These are phyloP conservation scores for Quillaja saponaria DNA, from an alignment of 306 rosid genomes.

Conservation along the genomic window DNA sequence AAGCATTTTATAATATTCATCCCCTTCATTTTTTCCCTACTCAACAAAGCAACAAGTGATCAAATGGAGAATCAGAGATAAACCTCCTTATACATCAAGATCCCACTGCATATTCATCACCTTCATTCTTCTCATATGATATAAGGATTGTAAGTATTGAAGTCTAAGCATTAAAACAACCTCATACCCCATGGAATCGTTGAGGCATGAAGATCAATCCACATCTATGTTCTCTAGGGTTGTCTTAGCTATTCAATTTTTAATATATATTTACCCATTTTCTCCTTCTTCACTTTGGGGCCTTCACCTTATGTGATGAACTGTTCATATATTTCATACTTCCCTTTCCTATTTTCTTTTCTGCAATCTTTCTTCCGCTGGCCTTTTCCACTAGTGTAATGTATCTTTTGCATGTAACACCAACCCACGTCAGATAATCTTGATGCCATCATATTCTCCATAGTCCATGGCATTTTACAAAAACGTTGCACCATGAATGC, in stretches of 20 bases:
- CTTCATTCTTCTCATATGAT: conserved; percentile 20
- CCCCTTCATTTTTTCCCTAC: not conserved
- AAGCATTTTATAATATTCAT: conserved; percentile 19
- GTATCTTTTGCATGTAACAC: conserved; percentile 31
- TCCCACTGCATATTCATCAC: conserved; percentile 1
- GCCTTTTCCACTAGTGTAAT: conserved; percentile 17
- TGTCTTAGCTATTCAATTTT: conserved; percentile 17
- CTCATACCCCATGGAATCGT: conserved; percentile 19
- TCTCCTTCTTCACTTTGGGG: conserved; percentile 13
- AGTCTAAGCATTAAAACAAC: conserved; percentile 13
- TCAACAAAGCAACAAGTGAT: conserved; percentile 17
- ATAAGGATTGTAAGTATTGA: conserved; percentile 24
- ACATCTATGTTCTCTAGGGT: conserved; percentile 17
- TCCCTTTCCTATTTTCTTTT: not conserved
- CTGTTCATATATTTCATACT: conserved; percentile 8
- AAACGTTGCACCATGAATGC: conserved; percentile 24
- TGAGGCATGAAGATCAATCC: conserved; percentile 27
- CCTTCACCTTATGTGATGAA: conserved; percentile 23
- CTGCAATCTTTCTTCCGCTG: conserved; percentile 20
- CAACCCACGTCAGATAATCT: conserved; percentile 28
- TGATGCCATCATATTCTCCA: conserved; percentile 30
- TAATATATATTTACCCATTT: conserved; percentile 6
- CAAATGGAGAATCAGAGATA: conserved; percentile 21
- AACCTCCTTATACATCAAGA: conserved; percentile 17
- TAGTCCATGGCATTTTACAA: conserved; percentile 18